Base-by-base conservation (phyloP, 1,284 basidiomycete species). In the Fomes fomentarius region DNA sequence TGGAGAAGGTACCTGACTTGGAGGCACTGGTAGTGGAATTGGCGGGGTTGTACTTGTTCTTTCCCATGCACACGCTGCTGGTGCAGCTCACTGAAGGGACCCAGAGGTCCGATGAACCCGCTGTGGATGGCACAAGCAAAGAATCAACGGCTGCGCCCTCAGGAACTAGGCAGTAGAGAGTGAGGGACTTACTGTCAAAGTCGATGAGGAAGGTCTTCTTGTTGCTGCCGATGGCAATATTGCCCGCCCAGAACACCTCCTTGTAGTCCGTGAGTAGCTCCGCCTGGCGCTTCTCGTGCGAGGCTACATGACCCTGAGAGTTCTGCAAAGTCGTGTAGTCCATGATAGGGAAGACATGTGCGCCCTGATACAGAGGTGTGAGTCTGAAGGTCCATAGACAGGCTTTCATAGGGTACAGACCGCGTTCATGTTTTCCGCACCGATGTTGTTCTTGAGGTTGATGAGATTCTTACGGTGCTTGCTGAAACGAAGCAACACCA, bases 31-130 rank as follows among this genome's bases (percentile, higher is more conserved):
- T 71, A 6, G 69, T 65, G 37, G 71, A 72, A n/a, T n/a, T n/a
- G n/a, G n/a, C n/a, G 11, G 70, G 50, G 25, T 71, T 39, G 44
- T 75, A 77, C 35, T 61, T 61, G 3, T 61, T 62, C 43, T 76
- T 73, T 2, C 66, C 66, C 43, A 60, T 57, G 28, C 57, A 55
- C 4, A n/a, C 30, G 48, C 73, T 76, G 25, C 30, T 37, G 28
- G 55, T 58, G 54, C 78, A 81, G 33, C 55, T 52, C 24, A 57
- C 28, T 15, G 64, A 67, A 9, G 78, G 77, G 31, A 79, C 68
- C 55, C 79, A 69, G 4, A 74, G 56, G 55, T 76, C 73, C 47
- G 69, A 67, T 41, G 72, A 74, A 22, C 73, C 73, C 15, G 48
- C 48, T 50, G 17, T 22, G 4, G 10, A 9, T 12, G 12, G 6